These are phyloP conservation scores for Podaxis sp. DNA, from an alignment of 768 basidiomycete genomes.

Conservation along the genomic window DNA sequence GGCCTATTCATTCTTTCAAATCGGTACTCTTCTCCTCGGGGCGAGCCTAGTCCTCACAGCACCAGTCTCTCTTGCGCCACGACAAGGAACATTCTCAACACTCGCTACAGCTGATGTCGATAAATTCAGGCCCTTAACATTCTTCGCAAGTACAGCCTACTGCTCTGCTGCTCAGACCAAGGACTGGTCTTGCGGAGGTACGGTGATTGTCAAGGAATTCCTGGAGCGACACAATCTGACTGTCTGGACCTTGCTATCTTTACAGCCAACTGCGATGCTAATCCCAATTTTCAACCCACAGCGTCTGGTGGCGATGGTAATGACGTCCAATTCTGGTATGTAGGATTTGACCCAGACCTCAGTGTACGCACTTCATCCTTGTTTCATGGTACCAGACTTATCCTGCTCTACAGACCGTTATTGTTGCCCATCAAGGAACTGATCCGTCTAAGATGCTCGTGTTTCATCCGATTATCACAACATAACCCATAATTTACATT, in stretches of 20 bases:
- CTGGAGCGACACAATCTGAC: conserved; percentile 44
- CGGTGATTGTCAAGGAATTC: conserved; percentile 17
- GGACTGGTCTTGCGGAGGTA: conserved; percentile 52
- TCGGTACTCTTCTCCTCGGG: conserved; percentile 5
- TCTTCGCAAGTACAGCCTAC: conserved; percentile 49
- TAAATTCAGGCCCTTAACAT: conserved; percentile 44
- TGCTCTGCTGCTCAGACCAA: conserved; percentile 42
- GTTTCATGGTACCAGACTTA: neutral
- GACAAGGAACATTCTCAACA: conserved; percentile 28
- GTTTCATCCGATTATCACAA: neutral
- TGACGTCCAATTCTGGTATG: conserved; percentile 45
- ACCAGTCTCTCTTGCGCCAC: conserved; percentile 23
- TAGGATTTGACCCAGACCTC: conserved; percentile 39
- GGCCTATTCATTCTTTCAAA: conserved; percentile 3
- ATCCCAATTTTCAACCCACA: conserved; percentile 44
- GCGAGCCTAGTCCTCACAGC: conserved; percentile 18
- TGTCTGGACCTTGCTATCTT: neutral
- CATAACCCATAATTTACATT: neutral
- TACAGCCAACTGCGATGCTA: conserved; percentile 45
- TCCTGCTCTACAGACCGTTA: conserved; percentile 26
- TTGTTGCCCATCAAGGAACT: conserved; percentile 36
- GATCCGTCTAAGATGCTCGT: conserved; percentile 19
- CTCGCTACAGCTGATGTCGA: conserved; percentile 39
- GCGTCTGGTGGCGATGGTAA: conserved; percentile 51
- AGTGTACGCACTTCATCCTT: conserved; percentile 16